Conservation (phyloP, 495 filamentous ascomycete genomes). For the Talaromyces liani region DNA sequence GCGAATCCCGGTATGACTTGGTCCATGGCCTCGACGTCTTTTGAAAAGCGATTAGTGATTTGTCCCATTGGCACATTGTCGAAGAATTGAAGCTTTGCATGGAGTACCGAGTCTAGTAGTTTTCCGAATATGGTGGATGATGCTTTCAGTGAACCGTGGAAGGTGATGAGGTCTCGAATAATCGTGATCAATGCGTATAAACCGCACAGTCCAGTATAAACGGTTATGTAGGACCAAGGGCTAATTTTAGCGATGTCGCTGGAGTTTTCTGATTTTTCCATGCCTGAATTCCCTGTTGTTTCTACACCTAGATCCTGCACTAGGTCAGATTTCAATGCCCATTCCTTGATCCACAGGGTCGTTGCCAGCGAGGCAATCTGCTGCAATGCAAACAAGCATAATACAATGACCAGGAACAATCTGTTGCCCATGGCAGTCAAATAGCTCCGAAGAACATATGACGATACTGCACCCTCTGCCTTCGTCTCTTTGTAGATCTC, state of each 20-base stretch:
- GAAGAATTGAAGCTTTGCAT: slow-evolving; percentile 65
- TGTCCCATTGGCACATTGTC: slow-evolving; percentile 72
- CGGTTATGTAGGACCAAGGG: slow-evolving; percentile 3
- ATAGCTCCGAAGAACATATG: neutral
- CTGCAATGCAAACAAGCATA: neutral
- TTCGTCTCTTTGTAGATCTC: neutral
- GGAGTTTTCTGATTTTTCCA: too few relatives aligned
- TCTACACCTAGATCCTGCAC: too few relatives aligned
- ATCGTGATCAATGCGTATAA: slow-evolving; percentile 48
- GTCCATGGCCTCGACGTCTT: slow-evolving; percentile 67
- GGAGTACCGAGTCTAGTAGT: slow-evolving; percentile 54
- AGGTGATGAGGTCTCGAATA: slow-evolving; percentile 48
- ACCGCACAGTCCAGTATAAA: slow-evolving; percentile 58
- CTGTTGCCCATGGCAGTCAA: neutral
- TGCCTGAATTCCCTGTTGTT: too few relatives aligned
- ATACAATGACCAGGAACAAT: neutral
- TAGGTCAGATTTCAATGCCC: neutral
- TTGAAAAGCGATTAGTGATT: slow-evolving; percentile 67
- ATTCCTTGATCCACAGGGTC: slow-evolving; percentile 2
- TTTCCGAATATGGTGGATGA: slow-evolving; percentile 57
- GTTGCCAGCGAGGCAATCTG: neutral
- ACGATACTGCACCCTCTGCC: neutral
- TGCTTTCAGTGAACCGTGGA: slow-evolving; percentile 49
- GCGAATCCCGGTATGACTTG: slow-evolving; percentile 94
- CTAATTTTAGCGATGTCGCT: neutral